Conservation (phyloP, 163 green algal genomes). For the Coccomyxa subellipsoidea region DNA sequence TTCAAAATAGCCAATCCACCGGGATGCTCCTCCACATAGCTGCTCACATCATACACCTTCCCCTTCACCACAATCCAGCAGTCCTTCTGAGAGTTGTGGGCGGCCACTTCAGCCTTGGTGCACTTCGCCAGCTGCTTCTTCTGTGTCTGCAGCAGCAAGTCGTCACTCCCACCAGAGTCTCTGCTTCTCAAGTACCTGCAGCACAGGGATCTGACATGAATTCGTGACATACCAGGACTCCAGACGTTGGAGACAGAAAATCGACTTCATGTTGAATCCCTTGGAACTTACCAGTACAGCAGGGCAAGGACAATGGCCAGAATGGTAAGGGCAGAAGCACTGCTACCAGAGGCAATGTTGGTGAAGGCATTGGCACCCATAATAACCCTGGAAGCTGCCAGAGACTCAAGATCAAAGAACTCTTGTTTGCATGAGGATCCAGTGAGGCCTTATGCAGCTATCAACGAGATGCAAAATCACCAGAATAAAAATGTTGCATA, state of each 20-base stretch:
- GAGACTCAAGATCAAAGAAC: too few relatives aligned
- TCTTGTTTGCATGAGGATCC: too few relatives aligned
- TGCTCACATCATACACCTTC: slow-evolving; percentile 87
- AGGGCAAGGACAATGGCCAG: neutral
- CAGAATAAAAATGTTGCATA: too few relatives aligned
- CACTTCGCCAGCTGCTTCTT: neutral
- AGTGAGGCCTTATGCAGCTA: too few relatives aligned
- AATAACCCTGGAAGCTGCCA: too few relatives aligned
- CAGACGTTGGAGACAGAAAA: too few relatives aligned
- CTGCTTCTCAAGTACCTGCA: neutral
- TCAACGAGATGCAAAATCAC: too few relatives aligned
- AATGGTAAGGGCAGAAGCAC: neutral
- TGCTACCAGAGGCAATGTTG: too few relatives aligned
- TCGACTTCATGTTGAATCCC: too few relatives aligned
- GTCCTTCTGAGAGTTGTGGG: slow-evolving; percentile 68
- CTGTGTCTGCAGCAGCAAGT: neutral
- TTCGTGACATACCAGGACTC: too few relatives aligned
- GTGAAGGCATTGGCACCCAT: neutral
- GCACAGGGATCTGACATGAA: neutral
- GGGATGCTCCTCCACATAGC: slow-evolving; percentile 93
- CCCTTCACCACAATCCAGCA: slow-evolving; percentile 81
- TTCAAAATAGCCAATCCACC: slow-evolving; percentile 88
- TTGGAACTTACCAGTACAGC: neutral
- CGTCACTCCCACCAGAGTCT: neutral
- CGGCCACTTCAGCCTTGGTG: slow-evolving; percentile 70